Base-by-base conservation (phyloP, 495 filamentous ascomycete species). In the Penicillium waksmanii region DNA sequence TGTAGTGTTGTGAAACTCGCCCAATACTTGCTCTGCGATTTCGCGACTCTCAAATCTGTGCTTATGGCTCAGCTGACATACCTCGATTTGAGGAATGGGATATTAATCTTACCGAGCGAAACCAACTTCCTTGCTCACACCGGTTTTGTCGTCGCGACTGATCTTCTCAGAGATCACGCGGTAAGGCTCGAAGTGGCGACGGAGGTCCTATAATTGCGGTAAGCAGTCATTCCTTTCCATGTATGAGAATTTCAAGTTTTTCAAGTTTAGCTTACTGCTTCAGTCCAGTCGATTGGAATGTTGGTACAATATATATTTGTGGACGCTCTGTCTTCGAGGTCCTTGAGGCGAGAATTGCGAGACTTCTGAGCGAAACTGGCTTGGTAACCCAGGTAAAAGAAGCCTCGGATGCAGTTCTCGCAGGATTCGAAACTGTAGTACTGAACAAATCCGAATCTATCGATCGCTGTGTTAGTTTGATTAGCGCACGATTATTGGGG, bases 291-390 rank as follows among this genome's bases (percentile, higher is more conserved):
- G 66, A 89, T 89, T 7, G 96, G 95, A 43, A 99, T 83, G 73
- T 98, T 98, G 13, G 95, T 98, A 51, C 97, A 88, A 68, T 99
- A 99, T 49, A 99, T 85, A 66, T 99, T 99, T 55, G 94, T 97
- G 48, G 95, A 97, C 34, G 71, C 62, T 36, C 87, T 87, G 68
- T 98, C 92, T 52, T 90, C 88, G 60, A 97, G 85, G 49, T 91
- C 92, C 77, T 97, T 96, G 49, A 99, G 89, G 61, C 95, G 89
- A 58, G 91, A 89, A 68, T 98, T 98, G 77, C 97, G 96, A 11
- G 92, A 96, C 76, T 97, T 92, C 90, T 97, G 83, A 59, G 96
- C 95, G 76, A 97, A 99, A 67, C 93, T 95, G 58, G 94, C 93
- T 77, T 99, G 95, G 67, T 98, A 98, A 42, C 93, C 93, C 55